A percentile compares a stretch with the other conserved stretches of the same genome.
phyloP scores from a whole-genome alignment of 2,329 filamentous ascomycete species.

The Cytospora mali region DNA sequence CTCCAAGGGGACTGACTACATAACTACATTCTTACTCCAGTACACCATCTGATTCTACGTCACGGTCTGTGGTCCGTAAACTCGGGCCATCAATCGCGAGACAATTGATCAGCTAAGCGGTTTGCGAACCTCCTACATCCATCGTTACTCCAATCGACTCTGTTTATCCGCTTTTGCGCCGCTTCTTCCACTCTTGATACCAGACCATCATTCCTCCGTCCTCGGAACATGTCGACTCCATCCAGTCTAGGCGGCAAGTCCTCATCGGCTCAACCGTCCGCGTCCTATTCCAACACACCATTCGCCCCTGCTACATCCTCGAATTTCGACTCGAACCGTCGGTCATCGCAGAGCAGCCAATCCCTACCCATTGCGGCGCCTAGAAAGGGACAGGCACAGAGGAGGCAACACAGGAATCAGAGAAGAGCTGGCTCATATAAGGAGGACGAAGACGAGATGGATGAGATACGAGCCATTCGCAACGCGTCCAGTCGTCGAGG shows the following conservation, averaged over 20 bases:
- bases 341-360: slow-evolving; percentile 44
- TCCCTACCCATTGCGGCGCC: slow-evolving; percentile 49
- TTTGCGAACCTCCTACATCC: not conserved
- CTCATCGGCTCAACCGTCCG: slow-evolving; percentile 45
- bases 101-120: not conserved
- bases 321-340: slow-evolving; percentile 55
- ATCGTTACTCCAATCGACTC: slow-evolving; percentile 1
- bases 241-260: slow-evolving; percentile 53
- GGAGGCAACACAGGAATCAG: slow-evolving; percentile 83
- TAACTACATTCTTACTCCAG: not conserved
- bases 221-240: slow-evolving; percentile 36
- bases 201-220: not conserved
- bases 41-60: not conserved
- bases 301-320: slow-evolving; percentile 47
- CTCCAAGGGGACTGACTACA: too few relatives aligned
- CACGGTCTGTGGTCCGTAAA: not conserved
- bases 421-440: slow-evolving; percentile 61
- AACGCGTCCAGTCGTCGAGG: slow-evolving; percentile 74
- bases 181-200: not conserved
- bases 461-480: slow-evolving; percentile 67
- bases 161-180: not conserved
- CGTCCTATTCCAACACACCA: slow-evolving; percentile 45
- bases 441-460: slow-evolving; percentile 84
- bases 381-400: slow-evolving; percentile 74
- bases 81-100: slow-evolving; percentile 7